These are phyloP conservation scores for Candida schatavii DNA, from an alignment of 805 yeast species.

Conservation along the genomic window DNA sequence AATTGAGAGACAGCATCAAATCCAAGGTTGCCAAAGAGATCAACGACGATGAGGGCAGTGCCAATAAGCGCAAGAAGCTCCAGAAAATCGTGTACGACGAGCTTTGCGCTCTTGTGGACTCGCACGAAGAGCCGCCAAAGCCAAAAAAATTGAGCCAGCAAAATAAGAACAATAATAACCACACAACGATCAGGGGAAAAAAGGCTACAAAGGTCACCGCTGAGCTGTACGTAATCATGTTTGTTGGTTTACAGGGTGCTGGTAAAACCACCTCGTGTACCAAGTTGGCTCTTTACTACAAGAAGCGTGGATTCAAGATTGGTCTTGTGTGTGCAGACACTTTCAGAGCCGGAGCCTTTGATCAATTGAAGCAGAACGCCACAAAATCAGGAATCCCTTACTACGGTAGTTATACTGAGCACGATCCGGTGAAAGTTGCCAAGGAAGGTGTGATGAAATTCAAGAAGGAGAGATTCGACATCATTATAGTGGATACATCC, in stretches of 20 bases:
- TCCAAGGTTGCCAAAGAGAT: slow-evolving; percentile 53
- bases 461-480: slow-evolving; percentile 85
- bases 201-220: slow-evolving; percentile 18
- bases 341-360: slow-evolving; percentile 99
- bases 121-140: slow-evolving; percentile 59
- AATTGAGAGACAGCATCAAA: slow-evolving; percentile 60
- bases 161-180: slow-evolving; percentile 15
- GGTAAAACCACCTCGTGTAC: slow-evolving; percentile 99
- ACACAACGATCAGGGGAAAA: slow-evolving; percentile 22
- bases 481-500: slow-evolving; percentile 94
- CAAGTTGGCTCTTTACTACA: slow-evolving; percentile 90
- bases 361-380: slow-evolving; percentile 96
- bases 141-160: slow-evolving; percentile 68
- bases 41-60: slow-evolving; percentile 49
- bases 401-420: slow-evolving; percentile 92
- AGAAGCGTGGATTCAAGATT: slow-evolving; percentile 88
- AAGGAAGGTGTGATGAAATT: slow-evolving; percentile 88
- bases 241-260: slow-evolving; percentile 98
- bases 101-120: slow-evolving; percentile 81
- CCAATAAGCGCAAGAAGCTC: slow-evolving; percentile 70
- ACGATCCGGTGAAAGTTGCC: slow-evolving; percentile 92
- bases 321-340: slow-evolving; percentile 99
- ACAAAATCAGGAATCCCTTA: slow-evolving; percentile 92
- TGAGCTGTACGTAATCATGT: slow-evolving; percentile 73
- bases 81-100: slow-evolving; percentile 96